Evolutionary conservation across 176 grass and related monocot species (phyloP), one percentile per base, ranked within the genome.

Genomic region (Ensete glaucum): DNA sequence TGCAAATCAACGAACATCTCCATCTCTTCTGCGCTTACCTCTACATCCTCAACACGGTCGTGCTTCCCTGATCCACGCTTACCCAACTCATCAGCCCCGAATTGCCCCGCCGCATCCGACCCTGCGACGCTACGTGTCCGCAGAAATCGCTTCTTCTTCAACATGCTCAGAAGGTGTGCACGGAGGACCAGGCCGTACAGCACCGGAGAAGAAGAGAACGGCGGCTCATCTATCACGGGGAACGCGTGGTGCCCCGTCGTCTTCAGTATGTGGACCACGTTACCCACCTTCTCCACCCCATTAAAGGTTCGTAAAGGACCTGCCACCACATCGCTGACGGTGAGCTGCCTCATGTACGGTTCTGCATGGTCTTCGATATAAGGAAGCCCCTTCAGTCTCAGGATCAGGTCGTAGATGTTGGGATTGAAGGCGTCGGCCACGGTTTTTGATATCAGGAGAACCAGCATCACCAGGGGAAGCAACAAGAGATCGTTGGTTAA

Each of bases 401-500:
- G 6, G 50, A 70, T 70, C 34, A 70, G 48, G n/a, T 70, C 67
- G 17, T 70, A 70, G 67, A 70, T 70, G 27, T 70, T 70, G 43
- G 43, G 34, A 70, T 50, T 70, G 34, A 70, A 70, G 9, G 67
- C 13, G 34, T 70, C 67, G 27, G 43, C 67, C 27, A 70, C 67
- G 13, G 67, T 70, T 50, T 70, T 70, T 2, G 67, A 70, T 49
- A 70, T 70, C 12, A 52, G 27, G 16, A 70, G 34, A 19, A 70
- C 67, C 67, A 70, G 16, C 67, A 70, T 70, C 16, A 70, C 67
- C 2, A 62, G 57, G 9, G 57, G 57, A 15, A 67, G 64, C 64
- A 67, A 67, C 64, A 67, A 29, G 64, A 70, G 67, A 13, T 70
- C 50, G 67, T 70, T 70, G 67, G 67, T 70, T 9, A 70, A 15